These are phyloP conservation scores for Eucalyptus melliodora DNA, from an alignment of 345 rosid genomes.

Conservation along the genomic window DNA sequence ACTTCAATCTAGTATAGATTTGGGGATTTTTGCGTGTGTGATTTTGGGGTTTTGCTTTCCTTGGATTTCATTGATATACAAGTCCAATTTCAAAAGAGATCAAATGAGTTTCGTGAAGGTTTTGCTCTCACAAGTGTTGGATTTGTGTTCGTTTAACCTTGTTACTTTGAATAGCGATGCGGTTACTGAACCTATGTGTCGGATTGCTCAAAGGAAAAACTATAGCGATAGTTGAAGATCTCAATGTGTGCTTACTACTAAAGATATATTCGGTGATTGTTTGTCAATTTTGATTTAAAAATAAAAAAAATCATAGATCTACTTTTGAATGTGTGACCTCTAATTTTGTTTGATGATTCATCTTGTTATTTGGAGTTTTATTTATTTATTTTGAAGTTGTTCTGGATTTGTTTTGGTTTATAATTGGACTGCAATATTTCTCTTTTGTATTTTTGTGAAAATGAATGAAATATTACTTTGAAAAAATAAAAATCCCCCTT, in stretches of 20 bases:
- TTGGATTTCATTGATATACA: not conserved
- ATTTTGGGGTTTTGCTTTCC: not conserved
- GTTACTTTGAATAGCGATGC: not conserved
- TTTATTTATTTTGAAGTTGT: not conserved
- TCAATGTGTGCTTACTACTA: accelerated
- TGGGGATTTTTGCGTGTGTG: not conserved
- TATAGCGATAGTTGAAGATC: not conserved
- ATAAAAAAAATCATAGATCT: no score
- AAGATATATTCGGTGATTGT: not conserved
- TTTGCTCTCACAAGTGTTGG: not conserved
- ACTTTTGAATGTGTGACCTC: not conserved
- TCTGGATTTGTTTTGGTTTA: not conserved
- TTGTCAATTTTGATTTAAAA: not conserved
- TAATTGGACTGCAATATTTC: not conserved
- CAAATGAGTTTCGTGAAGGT: not conserved
- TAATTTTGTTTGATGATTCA: not conserved
- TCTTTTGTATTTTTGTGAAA: not conserved
- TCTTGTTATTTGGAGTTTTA: not conserved
- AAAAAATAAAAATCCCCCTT: not conserved
- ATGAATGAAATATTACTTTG: not conserved
- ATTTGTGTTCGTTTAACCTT: not conserved
- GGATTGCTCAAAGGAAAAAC: not conserved
- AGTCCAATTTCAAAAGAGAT: not conserved
- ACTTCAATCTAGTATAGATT: not conserved
- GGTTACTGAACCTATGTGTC: not conserved